Base-by-base conservation (phyloP, 805 yeast genomes). In the Myxozyma mucilagina region DNA sequence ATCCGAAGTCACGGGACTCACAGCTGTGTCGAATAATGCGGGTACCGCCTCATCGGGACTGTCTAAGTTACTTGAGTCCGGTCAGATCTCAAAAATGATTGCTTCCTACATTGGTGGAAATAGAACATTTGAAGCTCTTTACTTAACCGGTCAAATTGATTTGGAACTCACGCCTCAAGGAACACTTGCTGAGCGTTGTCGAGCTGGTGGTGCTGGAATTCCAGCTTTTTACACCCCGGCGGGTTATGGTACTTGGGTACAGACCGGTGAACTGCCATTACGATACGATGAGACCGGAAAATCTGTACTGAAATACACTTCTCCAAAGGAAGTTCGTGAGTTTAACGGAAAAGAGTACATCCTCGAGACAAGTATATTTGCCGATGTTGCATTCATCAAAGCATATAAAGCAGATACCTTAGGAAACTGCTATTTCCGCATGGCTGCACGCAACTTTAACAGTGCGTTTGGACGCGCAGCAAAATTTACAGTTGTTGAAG, bases 91-190 rank as follows among this genome's bases (percentile, higher is more conserved):
- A 47, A 77, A 76, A 64, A 74, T 80, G 78, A 72, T 80, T 48
- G 75, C 76, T 61, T 78, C 82, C n/a, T 80, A 77, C 67, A 75
- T 80, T 44, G 84, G 59, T 43, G 59, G 59, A 47, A 79, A 79
- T 66, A 75, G 76, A 59, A 73, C 75, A 1, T 77, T 80, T 59
- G 79, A 78, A 62, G 67, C 69, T 47, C 65, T 75, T 65, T 80
- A 76, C 64, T 71, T 79, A 50, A 70, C 74, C 24, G 84, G 84
- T 11, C 64, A 75, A 52, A 71, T 80, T 45, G 81, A 78, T 61
- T 71, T 80, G 53, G 83, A 80, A 65, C 70, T 80, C 51, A 76
- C 79, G 16, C 84, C 84, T 2, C 84, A 80, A 65, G 84, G 84
- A 3, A 79, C 80, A n/a, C 69, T 80, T 32, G 83, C 82, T 10